A percentile compares a stretch with the other conserved stretches of the same genome.
Evolutionary conservation across 306 rosid genomes (phyloP).

Genomic region (Cucurbita argyrosperma): DNA sequence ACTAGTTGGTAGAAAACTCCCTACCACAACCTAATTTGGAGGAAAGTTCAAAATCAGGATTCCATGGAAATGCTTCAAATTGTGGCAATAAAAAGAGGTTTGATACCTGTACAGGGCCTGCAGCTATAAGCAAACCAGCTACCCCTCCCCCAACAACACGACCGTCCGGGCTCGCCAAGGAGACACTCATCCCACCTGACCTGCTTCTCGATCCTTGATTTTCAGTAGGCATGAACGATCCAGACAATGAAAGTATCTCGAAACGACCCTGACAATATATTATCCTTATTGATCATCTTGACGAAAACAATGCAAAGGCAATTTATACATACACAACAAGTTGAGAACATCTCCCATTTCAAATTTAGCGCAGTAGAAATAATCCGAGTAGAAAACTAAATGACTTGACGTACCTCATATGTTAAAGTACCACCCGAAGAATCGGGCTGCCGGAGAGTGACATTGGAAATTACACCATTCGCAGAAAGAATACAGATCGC

Average conservation of each 20-base stretch:
- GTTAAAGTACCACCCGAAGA: conserved; percentile 63
- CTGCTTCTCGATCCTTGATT: conserved; percentile 64
- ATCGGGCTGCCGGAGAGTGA: conserved; percentile 66
- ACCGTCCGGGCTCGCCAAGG: conserved; percentile 62
- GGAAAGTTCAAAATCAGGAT: background rate
- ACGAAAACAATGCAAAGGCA: background rate
- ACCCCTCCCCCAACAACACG: conserved; percentile 69
- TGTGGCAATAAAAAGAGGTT: background rate
- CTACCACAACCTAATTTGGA: conserved; percentile 45
- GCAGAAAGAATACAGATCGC: conserved; percentile 73
- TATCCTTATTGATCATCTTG: background rate
- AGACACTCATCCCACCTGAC: conserved; percentile 64
- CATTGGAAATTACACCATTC: conserved; percentile 56
- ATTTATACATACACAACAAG: background rate
- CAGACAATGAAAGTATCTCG: conserved; percentile 60
- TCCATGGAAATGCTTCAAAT: background rate
- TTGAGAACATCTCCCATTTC: background rate
- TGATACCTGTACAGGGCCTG: conserved; percentile 66
- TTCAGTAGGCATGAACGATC: conserved; percentile 67
- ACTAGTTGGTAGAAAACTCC: conserved; percentile 62
- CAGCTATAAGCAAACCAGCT: conserved; percentile 63
- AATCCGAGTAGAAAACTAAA: background rate
- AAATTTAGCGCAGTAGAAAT: background rate
- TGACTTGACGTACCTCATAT: conserved; percentile 43
- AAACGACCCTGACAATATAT: conserved; percentile 48